Evolutionary conservation across 352 stramenopile species (phyloP), one percentile per base, ranked within the genome.

Genomic region (Globisporangium apiculatum): DNA sequence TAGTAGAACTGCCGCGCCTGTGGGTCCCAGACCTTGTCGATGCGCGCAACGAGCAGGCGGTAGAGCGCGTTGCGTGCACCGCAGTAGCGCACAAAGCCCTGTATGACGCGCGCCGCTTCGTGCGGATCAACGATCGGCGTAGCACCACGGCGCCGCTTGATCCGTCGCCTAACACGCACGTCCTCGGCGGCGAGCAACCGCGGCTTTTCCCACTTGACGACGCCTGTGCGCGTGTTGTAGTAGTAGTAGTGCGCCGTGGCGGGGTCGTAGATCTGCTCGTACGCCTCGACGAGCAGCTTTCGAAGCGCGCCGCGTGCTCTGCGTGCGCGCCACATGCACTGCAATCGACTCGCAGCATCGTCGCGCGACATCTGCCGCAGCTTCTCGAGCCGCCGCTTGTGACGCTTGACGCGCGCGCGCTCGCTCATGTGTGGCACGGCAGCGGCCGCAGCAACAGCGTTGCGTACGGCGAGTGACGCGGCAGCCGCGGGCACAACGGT

Each of bases 181-280:
- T 86, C 76, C 5, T 56, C 50, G n/a, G 62, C 66, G n/a, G 64
- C 61, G 24, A 90, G 63, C 37, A 89, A 48, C 52, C 58, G 64
- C 14, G 81, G 81, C 41, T 77, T 76, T 48, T 85, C 74, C 78
- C 81, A 91, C 47, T 79, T 79, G 17, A 87, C 81, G 6, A 67
- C 62, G 3, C 79, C 72, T 6, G 75, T 93, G 36, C 76, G 79
- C 38, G 64, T 76, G 72, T 93, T 93, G 69, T 88, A 82, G 66
- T 89, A 93, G 64, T 90, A 93, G 48, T 66, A 89, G 48, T 85
- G 67, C 5, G 76, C 61, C 10, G 74, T 86, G 6, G 61, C 60
- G 2, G 78, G 74, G 54, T 93, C 83, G 37, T 73, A 91, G 35
- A 92, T 79, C 53, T 87, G 83, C 67, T 91, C 83, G 58, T 89